Evolutionary conservation across 2,329 filamentous ascomycete genomes (phyloP).

Genomic region (Scedosporium aurantiacum): DNA sequence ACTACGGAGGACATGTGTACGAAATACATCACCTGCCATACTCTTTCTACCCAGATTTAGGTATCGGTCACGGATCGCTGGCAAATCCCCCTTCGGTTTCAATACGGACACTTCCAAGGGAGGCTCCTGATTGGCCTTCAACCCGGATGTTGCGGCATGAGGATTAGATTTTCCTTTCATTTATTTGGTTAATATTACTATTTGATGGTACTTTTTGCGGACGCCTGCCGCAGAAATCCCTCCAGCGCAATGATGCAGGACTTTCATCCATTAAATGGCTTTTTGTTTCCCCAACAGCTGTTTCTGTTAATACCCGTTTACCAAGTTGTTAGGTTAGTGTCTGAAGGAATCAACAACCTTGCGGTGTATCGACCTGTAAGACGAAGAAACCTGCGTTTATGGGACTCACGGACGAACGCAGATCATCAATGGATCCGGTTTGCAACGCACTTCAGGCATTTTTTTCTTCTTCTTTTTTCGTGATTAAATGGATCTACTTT

Average conservation of each 20-base stretch:
- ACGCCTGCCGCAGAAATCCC: not conserved
- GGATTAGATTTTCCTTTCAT: not conserved
- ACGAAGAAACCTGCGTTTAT: not conserved
- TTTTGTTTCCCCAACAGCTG: not conserved
- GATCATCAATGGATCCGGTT: too few species aligned
- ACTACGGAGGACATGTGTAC: not conserved
- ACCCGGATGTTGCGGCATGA: slow-evolving; percentile 4
- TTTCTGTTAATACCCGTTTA: not conserved
- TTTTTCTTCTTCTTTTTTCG: too few species aligned
- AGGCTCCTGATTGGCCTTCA: not conserved
- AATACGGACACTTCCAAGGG: not conserved
- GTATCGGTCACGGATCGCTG: not conserved
- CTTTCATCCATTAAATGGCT: not conserved
- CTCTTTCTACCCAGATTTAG: slow-evolving; percentile 1
- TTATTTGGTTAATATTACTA: not conserved
- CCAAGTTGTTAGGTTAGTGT: too few species aligned
- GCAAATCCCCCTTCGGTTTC: not conserved
- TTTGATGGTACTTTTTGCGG: slow-evolving; percentile 5
- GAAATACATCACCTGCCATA: not conserved
- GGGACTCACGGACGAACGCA: too few species aligned
- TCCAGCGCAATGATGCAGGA: not conserved
- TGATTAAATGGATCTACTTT: too few species aligned
- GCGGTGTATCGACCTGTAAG: not conserved
- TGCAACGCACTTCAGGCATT: too few species aligned
- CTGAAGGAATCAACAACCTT: not conserved